Percentiles rank a stretch among this genome's conserved stretches.
Evolutionary conservation across 2,329 filamentous ascomycete genomes (phyloP).

Genomic region (Leptographium wingfieldii): DNA sequence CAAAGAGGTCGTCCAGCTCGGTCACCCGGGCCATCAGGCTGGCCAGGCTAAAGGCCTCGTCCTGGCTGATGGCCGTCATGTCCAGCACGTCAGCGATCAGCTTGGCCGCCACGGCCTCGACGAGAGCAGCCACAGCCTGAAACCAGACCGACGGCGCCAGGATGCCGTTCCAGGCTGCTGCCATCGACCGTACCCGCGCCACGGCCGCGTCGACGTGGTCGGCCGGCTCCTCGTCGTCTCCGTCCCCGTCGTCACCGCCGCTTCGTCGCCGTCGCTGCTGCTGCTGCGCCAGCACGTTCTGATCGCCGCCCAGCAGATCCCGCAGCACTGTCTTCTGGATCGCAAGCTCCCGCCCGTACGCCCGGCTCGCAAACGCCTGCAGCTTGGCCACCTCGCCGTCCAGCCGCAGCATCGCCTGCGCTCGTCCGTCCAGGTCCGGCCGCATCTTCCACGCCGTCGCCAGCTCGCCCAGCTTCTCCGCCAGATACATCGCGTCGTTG

Average conservation of each 20-base stretch:
- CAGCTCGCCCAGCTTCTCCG: conserved; percentile 41
- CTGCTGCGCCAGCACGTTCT: conserved; percentile 34
- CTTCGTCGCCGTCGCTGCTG: neutral
- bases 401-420: conserved; percentile 41
- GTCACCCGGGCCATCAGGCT: conserved; percentile 44
- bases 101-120: conserved; percentile 45
- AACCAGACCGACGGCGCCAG: conserved; percentile 49
- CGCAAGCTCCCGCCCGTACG: conserved; percentile 48
- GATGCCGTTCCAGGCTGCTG: conserved; percentile 43
- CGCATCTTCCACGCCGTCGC: conserved; percentile 38
- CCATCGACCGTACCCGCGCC: conserved; percentile 38
- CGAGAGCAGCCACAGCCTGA: conserved; percentile 48
- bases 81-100: conserved; percentile 50
- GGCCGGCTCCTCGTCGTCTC: conserved; percentile 30
- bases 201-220: conserved; percentile 40
- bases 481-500: conserved; percentile 53
- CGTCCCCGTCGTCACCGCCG: neutral
- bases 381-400: conserved; percentile 48
- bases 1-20: conserved; percentile 46
- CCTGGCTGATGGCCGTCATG: conserved; percentile 46
- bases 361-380: conserved; percentile 46
- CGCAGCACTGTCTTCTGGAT: conserved; percentile 48
- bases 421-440: conserved; percentile 35
- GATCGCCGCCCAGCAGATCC: conserved; percentile 46
- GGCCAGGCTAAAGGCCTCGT: conserved; percentile 50